Evolutionary conservation across 2,329 filamentous ascomycete genomes (phyloP).

Genomic region (Didymella lethalis): DNA sequence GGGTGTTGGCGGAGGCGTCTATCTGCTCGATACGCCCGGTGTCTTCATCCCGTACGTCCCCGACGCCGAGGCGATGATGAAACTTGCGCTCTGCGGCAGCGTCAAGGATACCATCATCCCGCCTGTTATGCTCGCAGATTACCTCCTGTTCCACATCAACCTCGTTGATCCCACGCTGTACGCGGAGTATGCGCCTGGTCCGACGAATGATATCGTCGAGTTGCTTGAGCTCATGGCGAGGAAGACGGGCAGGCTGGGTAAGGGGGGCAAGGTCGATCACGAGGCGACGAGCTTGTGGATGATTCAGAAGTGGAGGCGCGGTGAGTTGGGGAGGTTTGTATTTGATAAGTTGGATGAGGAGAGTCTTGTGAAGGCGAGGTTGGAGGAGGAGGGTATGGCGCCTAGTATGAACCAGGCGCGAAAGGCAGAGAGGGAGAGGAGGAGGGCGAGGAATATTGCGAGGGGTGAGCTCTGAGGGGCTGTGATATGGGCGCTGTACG

Average conservation of each 20-base stretch:
- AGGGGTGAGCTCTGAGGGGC: conserved; percentile 28
- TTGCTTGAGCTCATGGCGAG: conserved; percentile 75
- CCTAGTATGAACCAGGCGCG: conserved; percentile 73
- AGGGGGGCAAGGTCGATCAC: conserved; percentile 74
- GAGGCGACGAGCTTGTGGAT: conserved; percentile 81
- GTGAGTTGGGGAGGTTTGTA: conserved; percentile 76
- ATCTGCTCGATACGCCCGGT: conserved; percentile 89
- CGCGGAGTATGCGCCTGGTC: conserved; percentile 68
- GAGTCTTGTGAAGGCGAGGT: conserved; percentile 62
- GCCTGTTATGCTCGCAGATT: conserved; percentile 82
- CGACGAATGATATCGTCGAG: conserved; percentile 83
- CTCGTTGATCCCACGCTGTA: conserved; percentile 69
- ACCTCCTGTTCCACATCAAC: conserved; percentile 87
- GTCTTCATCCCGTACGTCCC: conserved; percentile 94
- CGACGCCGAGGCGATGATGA: conserved; percentile 88
- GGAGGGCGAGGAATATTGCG: conserved; percentile 39
- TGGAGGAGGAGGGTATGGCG: conserved; percentile 55
- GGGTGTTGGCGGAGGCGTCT: conserved; percentile 67
- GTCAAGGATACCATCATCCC: conserved; percentile 89
- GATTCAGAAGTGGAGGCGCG: conserved; percentile 81
- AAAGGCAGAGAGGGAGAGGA: conserved; percentile 68
- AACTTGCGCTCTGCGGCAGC: conserved; percentile 87
- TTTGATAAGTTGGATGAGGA: conserved; percentile 77
- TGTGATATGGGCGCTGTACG: not conserved
- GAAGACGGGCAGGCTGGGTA: conserved; percentile 77